A percentile compares a stretch with the other conserved stretches of the same genome.
Evolutionary conservation across 148 eudicot species (phyloP).

Genomic region (Cornus controversa): DNA sequence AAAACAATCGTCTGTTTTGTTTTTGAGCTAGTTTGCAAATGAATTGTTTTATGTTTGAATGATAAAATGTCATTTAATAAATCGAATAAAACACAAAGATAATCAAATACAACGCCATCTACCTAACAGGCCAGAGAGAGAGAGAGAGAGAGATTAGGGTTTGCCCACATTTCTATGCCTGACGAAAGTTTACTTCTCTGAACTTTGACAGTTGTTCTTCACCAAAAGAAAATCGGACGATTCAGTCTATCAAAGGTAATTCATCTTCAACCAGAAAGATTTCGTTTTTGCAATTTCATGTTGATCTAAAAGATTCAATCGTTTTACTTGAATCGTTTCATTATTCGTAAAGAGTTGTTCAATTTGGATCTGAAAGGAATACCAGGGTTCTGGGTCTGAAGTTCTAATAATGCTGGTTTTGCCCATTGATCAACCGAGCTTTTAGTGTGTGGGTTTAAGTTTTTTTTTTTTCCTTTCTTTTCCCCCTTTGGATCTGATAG

Average conservation of each 20-base stretch:
- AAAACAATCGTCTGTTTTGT: no score
- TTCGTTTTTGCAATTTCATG: not conserved
- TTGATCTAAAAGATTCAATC: conserved; percentile 2
- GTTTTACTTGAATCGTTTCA: not conserved
- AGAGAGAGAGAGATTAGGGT: conserved; percentile 17
- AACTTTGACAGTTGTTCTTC: not conserved
- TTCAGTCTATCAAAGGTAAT: conserved; percentile 5
- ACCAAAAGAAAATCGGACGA: not conserved
- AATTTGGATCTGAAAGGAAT: not conserved
- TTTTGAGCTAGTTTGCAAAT: no score
- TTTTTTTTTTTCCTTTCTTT: not conserved
- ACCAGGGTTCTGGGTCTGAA: not conserved
- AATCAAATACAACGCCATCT: not conserved
- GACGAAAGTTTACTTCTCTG: not conserved
- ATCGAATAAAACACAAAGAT: not conserved
- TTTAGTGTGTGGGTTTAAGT: conserved; percentile 7
- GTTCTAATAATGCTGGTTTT: not conserved
- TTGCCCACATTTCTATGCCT: conserved; percentile 5
- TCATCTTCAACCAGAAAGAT: not conserved
- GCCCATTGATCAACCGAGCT: not conserved
- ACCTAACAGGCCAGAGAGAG: not conserved
- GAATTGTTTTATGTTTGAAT: no score
- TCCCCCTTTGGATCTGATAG: not conserved
- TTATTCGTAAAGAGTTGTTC: not conserved
- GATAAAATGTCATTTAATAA: no score